These are phyloP conservation scores for Serendipita sp. DNA, from an alignment of 1,284 basidiomycete genomes.

Conservation along the genomic window DNA sequence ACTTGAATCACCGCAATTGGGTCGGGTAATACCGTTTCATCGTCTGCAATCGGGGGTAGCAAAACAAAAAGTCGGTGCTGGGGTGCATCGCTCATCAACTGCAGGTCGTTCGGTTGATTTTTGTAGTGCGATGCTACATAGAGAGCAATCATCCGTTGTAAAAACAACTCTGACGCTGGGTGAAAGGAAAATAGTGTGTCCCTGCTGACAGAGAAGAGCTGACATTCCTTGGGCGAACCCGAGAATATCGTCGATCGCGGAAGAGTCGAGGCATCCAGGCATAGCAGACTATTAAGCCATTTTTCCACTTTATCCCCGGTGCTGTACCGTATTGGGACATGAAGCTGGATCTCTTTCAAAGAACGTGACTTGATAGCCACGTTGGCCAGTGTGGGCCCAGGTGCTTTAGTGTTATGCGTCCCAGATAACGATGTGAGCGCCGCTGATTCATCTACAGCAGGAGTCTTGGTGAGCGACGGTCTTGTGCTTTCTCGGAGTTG, in stretches of 20 bases:
- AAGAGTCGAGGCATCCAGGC: constrained; percentile 80
- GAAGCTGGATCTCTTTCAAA: constrained; percentile 87
- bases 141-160: constrained; percentile 96
- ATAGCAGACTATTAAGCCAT: constrained; percentile 87
- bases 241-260: constrained; percentile 44
- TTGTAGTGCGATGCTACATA: constrained; percentile 99
- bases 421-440: constrained; percentile 13
- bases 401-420: constrained; percentile 8
- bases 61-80: constrained; percentile 95
- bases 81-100: constrained; percentile 92
- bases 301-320: constrained; percentile 81
- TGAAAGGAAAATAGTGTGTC: constrained; percentile 97
- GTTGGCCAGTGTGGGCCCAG: constrained; percentile 24
- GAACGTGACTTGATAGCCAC: constrained; percentile 58
- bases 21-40: constrained; percentile 75
- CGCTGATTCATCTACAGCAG: constrained; percentile 33
- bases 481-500: constrained; percentile 85
- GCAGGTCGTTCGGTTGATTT: constrained; percentile 96
- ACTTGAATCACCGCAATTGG: constrained; percentile 93
- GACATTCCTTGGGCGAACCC: constrained; percentile 86
- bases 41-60: constrained; percentile 78
- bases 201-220: constrained; percentile 89
- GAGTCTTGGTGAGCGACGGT: constrained; percentile 50
- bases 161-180: constrained; percentile 89
- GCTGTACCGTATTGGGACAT: constrained; percentile 89